Base-by-base conservation (phyloP, 2,329 filamentous ascomycete species). In the Sphaerulina vaccinii region DNA sequence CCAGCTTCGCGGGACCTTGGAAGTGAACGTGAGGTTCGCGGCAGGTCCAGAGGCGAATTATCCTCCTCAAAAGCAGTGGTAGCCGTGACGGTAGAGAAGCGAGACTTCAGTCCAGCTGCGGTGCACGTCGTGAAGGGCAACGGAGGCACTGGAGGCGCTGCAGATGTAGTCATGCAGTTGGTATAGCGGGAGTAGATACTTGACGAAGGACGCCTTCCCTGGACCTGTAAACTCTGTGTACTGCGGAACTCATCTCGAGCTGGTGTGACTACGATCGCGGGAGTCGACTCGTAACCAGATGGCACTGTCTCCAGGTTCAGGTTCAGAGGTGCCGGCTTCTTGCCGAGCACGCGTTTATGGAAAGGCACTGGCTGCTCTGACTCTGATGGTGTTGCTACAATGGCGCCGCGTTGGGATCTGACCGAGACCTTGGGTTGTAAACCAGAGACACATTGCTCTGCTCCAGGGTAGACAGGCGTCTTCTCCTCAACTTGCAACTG, bases 161-260 rank as follows among this genome's bases (percentile, higher is more conserved):
- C 56, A 10, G 65, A 52, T 51, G 59, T 27, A 1, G 61, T 55
- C 18, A 63, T 54, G 18, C 60, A 58, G 50, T 68, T 73, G 13
- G 76, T 77, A 10, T 75, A 70, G 41, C 80, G 78, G 2, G 84
- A 86, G 62, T 85, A 87, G 10, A 86, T 65, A 60, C 82, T 86
- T 3, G 83, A 84, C 1, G 75, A 65, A 3, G 71, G 70, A 16
- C 77, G 74, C 21, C 45, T 39, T n/a, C 69, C 65, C 11, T 35
- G 44, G 15, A 33, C 22, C 6, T 48, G 41, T 2, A 70, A 68
- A 39, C 74, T 70, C 39, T 81, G 78, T 13, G 82, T 80, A 2
- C 79, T 83, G 58, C 79, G 83, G 18, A 74, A 74, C 35, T 71
- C 66, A 56, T 78, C 73, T 45, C 71, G 72, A 16, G 77, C 78